Evolutionary conservation across 179 eudicot species (phyloP).

Genomic region (Dionaea muscipula): DNA sequence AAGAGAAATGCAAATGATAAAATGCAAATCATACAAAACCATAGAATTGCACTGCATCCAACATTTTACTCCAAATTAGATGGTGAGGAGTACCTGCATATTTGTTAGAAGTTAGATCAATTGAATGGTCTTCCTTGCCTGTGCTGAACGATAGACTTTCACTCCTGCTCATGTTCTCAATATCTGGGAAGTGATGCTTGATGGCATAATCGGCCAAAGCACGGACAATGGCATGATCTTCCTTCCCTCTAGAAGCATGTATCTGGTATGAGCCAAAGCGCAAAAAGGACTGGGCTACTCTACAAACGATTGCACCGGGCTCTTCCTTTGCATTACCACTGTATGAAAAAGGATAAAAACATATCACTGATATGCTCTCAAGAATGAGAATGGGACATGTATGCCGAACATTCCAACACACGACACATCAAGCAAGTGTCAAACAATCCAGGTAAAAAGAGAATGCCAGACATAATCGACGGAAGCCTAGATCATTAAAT

Average conservation of each 20-base stretch:
- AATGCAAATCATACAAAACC: neutral
- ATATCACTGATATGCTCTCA: neutral
- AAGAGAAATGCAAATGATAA: too few species aligned
- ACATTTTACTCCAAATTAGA: too few species aligned
- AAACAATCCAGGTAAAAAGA: too few species aligned
- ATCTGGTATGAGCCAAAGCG: slow-evolving; percentile 96
- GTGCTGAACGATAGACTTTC: slow-evolving; percentile 78
- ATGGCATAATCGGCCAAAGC: slow-evolving; percentile 81
- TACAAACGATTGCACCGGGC: slow-evolving; percentile 96
- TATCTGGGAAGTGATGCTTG: slow-evolving; percentile 76
- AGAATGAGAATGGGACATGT: too few species aligned
- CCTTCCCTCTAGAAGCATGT: slow-evolving; percentile 88
- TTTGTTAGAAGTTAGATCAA: slow-evolving; percentile 93
- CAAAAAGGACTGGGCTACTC: slow-evolving; percentile 93
- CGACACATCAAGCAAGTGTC: too few species aligned
- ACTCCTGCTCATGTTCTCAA: slow-evolving; percentile 68
- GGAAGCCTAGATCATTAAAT: too few species aligned
- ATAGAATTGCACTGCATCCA: neutral
- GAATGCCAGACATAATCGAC: too few species aligned
- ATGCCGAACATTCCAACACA: too few species aligned
- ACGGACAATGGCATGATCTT: slow-evolving; percentile 69
- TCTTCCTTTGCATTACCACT: slow-evolving; percentile 99
- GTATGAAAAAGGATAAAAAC: slow-evolving; percentile 19
- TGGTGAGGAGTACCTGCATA: slow-evolving; percentile 55
- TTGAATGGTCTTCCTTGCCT: slow-evolving; percentile 58